A percentile compares a stretch with the other conserved stretches of the same genome.
Evolutionary conservation across 2,329 filamentous ascomycete genomes (phyloP).

Genomic region (Trichothecium sympodiale): DNA sequence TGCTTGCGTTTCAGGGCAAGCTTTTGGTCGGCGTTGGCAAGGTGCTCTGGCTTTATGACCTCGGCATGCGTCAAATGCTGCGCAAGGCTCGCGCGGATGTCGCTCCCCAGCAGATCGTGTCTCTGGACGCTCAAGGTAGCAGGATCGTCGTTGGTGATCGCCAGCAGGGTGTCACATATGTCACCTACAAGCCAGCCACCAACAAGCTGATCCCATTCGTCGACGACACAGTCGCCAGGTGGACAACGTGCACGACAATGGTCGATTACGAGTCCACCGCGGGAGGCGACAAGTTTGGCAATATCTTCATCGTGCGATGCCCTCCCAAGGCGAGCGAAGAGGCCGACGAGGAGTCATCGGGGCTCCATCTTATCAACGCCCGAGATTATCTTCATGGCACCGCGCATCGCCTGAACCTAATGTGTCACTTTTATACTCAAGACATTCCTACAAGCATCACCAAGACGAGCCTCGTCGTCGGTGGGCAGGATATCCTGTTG

Average conservation of each 20-base stretch:
- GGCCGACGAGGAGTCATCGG: constrained; percentile 84
- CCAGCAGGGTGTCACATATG: constrained; percentile 81
- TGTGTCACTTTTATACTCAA: constrained; percentile 82
- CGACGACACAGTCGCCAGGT: constrained; percentile 80
- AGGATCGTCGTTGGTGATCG: constrained; percentile 89
- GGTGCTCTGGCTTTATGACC: constrained; percentile 77
- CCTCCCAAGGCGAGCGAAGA: constrained; percentile 78
- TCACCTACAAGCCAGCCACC: constrained; percentile 85
- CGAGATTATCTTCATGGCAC: constrained; percentile 83
- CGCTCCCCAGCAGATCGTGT: constrained; percentile 72
- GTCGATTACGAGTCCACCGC: constrained; percentile 94
- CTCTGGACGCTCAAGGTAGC: constrained; percentile 79
- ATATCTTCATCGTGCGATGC: constrained; percentile 84
- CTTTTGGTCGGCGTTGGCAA: constrained; percentile 78
- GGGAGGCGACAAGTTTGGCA: constrained; percentile 95
- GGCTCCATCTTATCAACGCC: constrained; percentile 83
- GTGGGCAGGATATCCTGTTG: constrained; percentile 80
- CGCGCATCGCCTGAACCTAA: constrained; percentile 70
- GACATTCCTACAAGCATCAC: constrained; percentile 86
- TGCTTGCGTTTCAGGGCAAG: constrained; percentile 86
- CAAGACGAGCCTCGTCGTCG: constrained; percentile 81
- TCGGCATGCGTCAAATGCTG: constrained; percentile 84
- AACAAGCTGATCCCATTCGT: constrained; percentile 90
- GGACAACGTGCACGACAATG: constrained; percentile 87
- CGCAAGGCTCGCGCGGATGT: constrained; percentile 81